These are phyloP conservation scores for Sarocladium oryzae DNA, from an alignment of 2,329 filamentous ascomycete genomes.

Conservation along the genomic window DNA sequence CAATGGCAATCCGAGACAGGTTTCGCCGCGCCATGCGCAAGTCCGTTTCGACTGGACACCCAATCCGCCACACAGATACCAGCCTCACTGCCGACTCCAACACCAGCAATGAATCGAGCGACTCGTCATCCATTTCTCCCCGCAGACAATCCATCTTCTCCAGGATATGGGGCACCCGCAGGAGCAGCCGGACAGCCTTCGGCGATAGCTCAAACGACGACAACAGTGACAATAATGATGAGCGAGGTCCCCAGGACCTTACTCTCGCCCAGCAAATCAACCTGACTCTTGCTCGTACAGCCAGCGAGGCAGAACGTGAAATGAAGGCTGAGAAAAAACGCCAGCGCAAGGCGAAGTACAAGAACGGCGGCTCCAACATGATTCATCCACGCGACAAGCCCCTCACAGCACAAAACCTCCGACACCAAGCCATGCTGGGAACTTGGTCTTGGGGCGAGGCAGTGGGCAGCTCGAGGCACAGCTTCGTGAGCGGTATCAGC, in stretches of 20 bases:
- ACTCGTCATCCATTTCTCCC: not conserved
- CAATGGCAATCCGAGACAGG: conserved; percentile 36
- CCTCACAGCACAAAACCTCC: conserved; percentile 37
- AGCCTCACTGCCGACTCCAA: conserved; percentile 20
- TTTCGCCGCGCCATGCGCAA: conserved; percentile 34
- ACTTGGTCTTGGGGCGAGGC: conserved; percentile 24
- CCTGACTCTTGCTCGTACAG: conserved; percentile 5
- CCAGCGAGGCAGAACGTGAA: conserved; percentile 8
- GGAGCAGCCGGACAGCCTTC: conserved; percentile 5
- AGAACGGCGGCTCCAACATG: conserved; percentile 18
- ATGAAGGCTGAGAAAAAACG: conserved; percentile 16
- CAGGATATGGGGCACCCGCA: not conserved
- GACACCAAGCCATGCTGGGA: conserved; percentile 39
- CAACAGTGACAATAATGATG: conserved; percentile 1
- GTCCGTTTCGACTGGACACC: conserved; percentile 24
- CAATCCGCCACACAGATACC: conserved; percentile 25
- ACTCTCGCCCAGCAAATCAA: not conserved
- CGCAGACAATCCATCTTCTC: not conserved
- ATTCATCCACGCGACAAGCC: conserved; percentile 39
- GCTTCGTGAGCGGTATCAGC: conserved; percentile 31
- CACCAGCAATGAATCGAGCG: conserved; percentile 1
- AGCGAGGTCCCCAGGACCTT: not conserved
- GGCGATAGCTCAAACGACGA: not conserved
- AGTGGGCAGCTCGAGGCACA: conserved; percentile 24
- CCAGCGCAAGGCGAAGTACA: conserved; percentile 24